A percentile compares a stretch with the other conserved stretches of the same genome.
phyloP scores from a whole-genome alignment of 2,329 filamentous ascomycete genomes.

The Monosporascus cannonballus region DNA sequence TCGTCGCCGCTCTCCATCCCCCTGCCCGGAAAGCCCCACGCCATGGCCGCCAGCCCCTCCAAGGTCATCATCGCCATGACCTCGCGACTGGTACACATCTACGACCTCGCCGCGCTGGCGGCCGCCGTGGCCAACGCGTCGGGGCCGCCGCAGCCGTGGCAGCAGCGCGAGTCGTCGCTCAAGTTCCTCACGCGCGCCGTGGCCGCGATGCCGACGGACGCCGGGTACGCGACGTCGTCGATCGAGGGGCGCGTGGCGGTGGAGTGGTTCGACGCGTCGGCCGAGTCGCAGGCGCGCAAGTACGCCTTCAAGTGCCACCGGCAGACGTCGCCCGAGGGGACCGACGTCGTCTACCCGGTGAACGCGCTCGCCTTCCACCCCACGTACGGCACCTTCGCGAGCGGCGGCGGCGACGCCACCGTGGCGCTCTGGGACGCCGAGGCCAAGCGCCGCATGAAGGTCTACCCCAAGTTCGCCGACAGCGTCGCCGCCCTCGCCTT shows the following conservation, averaged over 20 bases:
- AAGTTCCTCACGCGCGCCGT: constrained; percentile 95
- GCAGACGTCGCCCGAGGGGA: constrained; percentile 59
- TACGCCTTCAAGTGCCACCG: constrained; percentile 99
- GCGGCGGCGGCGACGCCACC: constrained; percentile 82
- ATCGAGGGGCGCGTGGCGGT: constrained; percentile 96
- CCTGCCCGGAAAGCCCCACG: constrained; percentile 84
- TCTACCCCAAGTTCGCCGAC: constrained; percentile 79
- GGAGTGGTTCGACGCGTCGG: constrained; percentile 92
- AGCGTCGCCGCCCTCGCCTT: constrained; percentile 75
- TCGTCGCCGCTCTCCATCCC: constrained; percentile 56
- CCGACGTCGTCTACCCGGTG: constrained; percentile 84
- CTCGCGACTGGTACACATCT: constrained; percentile 87
- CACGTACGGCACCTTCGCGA: constrained; percentile 76
- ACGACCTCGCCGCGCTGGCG: constrained; percentile 69
- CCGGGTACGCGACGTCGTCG: constrained; percentile 83
- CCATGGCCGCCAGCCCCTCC: constrained; percentile 67
- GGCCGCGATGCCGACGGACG: constrained; percentile 93
- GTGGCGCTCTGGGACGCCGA: constrained; percentile 92
- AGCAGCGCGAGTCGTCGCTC: constrained; percentile 85
- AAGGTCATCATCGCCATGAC: constrained; percentile 96
- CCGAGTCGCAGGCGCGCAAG: constrained; percentile 83
- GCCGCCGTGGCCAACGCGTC: constrained; percentile 45
- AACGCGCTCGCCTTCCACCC: constrained; percentile 88
- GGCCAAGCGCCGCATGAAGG: constrained; percentile 81
- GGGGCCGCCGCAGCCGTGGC: constrained; percentile 65